phyloP scores from a whole-genome alignment of 1,284 basidiomycete species.

The Vanrija sp. region DNA sequence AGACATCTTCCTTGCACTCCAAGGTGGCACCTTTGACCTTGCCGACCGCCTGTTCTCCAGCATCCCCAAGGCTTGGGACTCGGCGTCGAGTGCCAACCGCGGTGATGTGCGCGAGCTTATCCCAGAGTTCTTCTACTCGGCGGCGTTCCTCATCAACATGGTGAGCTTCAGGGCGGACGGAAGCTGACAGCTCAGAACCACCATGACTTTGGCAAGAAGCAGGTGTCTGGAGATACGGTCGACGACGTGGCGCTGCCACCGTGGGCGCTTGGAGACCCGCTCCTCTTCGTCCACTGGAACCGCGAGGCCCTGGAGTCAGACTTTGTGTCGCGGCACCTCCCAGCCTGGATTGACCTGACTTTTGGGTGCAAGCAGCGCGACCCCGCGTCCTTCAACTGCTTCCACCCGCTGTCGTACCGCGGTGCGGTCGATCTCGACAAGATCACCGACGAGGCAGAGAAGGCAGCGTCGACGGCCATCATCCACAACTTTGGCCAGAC shows the following conservation, averaged over 20 bases:
- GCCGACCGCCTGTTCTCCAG: conserved; percentile 89
- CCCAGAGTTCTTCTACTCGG: conserved; percentile 74
- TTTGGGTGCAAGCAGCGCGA: conserved; percentile 78
- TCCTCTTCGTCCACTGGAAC: conserved; percentile 78
- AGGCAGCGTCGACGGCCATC: conserved; percentile 87
- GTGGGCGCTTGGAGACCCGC: conserved; percentile 82
- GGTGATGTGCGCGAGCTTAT: conserved; percentile 94
- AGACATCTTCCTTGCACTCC: conserved; percentile 70
- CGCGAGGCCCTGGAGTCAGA: conserved; percentile 85
- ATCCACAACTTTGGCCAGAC: conserved; percentile 96
- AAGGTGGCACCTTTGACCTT: conserved; percentile 93
- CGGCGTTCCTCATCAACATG: conserved; percentile 52
- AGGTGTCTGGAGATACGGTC: conserved; percentile 74
- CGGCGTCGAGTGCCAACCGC: conserved; percentile 77
- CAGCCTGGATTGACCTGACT: conserved; percentile 89
- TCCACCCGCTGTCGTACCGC: conserved; percentile 92
- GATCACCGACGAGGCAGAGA: conserved; percentile 79
- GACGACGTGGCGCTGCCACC: conserved; percentile 84
- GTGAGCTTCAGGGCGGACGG: conserved; percentile 61
- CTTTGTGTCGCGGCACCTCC: conserved; percentile 78
- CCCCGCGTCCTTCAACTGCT: conserved; percentile 72
- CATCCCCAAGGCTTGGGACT: conserved; percentile 71
- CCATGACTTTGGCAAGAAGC: conserved; percentile 78
- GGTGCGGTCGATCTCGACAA: conserved; percentile 82
- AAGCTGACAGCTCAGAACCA: conserved; percentile 52